phyloP scores from a whole-genome alignment of 2,329 filamentous ascomycete genomes.

The Claviceps maximensis region DNA sequence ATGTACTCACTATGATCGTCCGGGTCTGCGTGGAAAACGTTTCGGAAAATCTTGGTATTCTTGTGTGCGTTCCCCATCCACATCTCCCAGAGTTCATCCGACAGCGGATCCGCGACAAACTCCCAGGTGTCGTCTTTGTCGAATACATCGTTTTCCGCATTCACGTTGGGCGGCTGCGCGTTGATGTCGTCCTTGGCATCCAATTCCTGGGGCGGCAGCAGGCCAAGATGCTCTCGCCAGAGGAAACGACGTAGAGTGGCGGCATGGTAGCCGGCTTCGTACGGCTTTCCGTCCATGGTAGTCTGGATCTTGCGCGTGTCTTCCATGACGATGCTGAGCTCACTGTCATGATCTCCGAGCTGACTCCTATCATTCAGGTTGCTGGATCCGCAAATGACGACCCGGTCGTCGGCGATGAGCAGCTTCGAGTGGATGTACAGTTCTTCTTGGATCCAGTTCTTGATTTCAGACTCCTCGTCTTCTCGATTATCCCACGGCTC shows the following conservation, averaged over 20 bases:
- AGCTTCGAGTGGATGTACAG: conserved; percentile 91
- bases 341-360: conserved; percentile 78
- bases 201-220: conserved; percentile 60
- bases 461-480: conserved; percentile 59
- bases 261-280: conserved; percentile 68
- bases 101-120: conserved; percentile 59
- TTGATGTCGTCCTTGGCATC: conserved; percentile 57
- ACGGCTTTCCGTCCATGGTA: conserved; percentile 67
- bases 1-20: conserved; percentile 55
- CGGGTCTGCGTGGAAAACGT: conserved; percentile 76
- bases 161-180: conserved; percentile 55
- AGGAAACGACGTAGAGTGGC: conserved; percentile 68
- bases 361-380: conserved; percentile 90
- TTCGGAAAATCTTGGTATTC: conserved; percentile 65
- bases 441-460: conserved; percentile 90
- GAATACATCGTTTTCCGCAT: conserved; percentile 50
- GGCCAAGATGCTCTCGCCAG: conserved; percentile 82
- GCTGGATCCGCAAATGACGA: conserved; percentile 73
- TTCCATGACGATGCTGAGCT: conserved; percentile 81
- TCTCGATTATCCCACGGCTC: conserved; percentile 61
- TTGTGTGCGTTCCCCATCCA: conserved; percentile 57
- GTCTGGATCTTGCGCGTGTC: conserved; percentile 60
- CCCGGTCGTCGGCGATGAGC: conserved; percentile 74
- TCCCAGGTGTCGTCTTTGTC: conserved; percentile 48
- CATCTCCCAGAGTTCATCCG: conserved; percentile 50